These are phyloP conservation scores for Wallemia ichthyophaga DNA, from an alignment of 1,284 basidiomycete genomes.

Conservation along the genomic window DNA sequence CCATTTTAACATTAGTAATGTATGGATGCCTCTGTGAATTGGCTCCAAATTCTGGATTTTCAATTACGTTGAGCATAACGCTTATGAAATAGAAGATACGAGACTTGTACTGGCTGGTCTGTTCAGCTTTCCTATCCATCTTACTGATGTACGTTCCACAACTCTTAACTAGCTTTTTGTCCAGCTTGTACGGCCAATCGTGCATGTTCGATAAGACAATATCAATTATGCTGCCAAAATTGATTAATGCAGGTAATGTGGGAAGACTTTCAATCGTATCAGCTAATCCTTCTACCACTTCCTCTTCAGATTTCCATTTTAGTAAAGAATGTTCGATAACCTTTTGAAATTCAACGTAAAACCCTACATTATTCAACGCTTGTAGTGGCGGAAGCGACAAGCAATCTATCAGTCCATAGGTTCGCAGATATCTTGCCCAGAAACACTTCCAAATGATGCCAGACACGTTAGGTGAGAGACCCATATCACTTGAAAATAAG, in stretches of 20 bases:
- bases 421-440: background rate
- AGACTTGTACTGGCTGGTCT: background rate
- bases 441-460: background rate
- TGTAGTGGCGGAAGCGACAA: background rate
- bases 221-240: background rate
- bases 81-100: background rate
- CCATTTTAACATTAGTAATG: background rate
- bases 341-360: background rate
- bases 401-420: background rate
- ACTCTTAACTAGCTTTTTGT: background rate
- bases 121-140: background rate
- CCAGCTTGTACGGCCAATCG: background rate
- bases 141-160: background rate
- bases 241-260: background rate
- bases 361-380: background rate
- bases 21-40: background rate
- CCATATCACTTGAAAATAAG: background rate
- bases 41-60: background rate
- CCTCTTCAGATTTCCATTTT: background rate
- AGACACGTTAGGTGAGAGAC: background rate
- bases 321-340: background rate
- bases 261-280: background rate
- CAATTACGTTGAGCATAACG: background rate
- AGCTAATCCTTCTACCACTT: background rate
- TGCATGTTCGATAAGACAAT: background rate